Base-by-base conservation (phyloP, 2,329 filamentous ascomycete genomes). In the Trichoderma asperellum region DNA sequence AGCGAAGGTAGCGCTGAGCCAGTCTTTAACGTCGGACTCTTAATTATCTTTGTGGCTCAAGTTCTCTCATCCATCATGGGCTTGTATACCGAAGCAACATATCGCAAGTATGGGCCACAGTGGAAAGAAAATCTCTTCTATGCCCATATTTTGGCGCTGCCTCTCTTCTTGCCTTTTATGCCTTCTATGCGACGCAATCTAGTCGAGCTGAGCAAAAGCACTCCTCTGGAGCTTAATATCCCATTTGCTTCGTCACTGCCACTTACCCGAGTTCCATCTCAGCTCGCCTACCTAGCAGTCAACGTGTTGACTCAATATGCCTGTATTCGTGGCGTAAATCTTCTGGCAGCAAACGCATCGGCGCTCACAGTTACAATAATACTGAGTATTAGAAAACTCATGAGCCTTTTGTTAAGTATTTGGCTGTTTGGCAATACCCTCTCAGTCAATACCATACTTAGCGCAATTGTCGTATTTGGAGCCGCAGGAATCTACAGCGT, bases 81-180 rank as follows among this genome's bases (percentile, higher is more conserved):
- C 5, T 87, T 97, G 35, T 98, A 97, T 78, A 95, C 95, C 0
- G 94, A 99, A 79, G 89, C 94, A 73, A 93, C 94, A 0, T 99
- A 98, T 82, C 87, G 87, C 70, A 87, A 86, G 68, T 94, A 97
- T 79, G 94, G 94, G 6, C 92, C 92, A 35, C 91, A 96, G 79
- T 98, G 96, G 93, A 92, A 91, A 74, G 96, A 98, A 79, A 97
- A 97, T 73, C 86, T 99, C 14, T 98, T 99, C 82, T 99, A 98
- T 83, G 96, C 92, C 1, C 89, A 92, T 73, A 78, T 93, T 8
- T 84, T 95, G 27, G 92, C 91, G 0, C 82, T 96, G 55, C 92
- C 92, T 0, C 84, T 96, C 27, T 96, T 95, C 76, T 75, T 92
- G 2, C 91, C 91, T 3, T 91, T 95, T 72, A 79, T 87, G n/a